Evolutionary conservation across 2,329 filamentous ascomycete species (phyloP), one percentile per base, ranked within the genome.

Genomic region (Xylariales sp.): DNA sequence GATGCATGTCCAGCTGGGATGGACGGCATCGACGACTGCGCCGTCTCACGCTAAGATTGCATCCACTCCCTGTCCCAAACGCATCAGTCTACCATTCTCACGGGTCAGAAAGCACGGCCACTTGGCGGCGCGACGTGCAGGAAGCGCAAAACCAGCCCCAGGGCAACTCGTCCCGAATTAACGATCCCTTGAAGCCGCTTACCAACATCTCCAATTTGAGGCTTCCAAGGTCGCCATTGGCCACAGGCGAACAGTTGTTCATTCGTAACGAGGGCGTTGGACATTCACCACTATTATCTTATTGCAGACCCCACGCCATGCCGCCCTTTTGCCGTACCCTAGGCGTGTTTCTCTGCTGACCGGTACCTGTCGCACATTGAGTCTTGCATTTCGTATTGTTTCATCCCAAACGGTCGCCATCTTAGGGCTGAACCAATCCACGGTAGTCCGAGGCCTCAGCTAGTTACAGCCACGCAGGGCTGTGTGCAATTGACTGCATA

Each of bases 401-500:
- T 20, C n/a, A 8, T 9, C 29, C 29, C 8, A 9, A 15, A 14
- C n/a, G 20, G 20, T 8, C 18, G 15, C 10, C 19, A 36, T 36
- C 15, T 16, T 15, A 25, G 11, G 21, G 21, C 33, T 21, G 18
- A 14, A 21, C 14, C 33, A 36, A 22, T 14, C 18, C 33, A 21
- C 33, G n/a, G 16, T 15, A 8, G 15, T 24, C 11, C 33, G 5
- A 33, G 9, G n/a, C 19, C 33, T 45, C 45, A 51, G 49, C 50
- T 46, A 36, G 43, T 38, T 6, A 24, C 16, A 45, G 46, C 45
- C 43, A 43, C 42, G 29, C 36, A 46, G 22, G 43, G 45, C 37
- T 42, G 20, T 6, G 21, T 36, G 27, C 36, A 33, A 32, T 37
- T 33, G 35, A 40, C 42, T 31, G 38, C 39, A 32, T 31, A 24